Base-by-base conservation (phyloP, 2,329 filamentous ascomycete genomes). In the Cordyceps militaris region DNA sequence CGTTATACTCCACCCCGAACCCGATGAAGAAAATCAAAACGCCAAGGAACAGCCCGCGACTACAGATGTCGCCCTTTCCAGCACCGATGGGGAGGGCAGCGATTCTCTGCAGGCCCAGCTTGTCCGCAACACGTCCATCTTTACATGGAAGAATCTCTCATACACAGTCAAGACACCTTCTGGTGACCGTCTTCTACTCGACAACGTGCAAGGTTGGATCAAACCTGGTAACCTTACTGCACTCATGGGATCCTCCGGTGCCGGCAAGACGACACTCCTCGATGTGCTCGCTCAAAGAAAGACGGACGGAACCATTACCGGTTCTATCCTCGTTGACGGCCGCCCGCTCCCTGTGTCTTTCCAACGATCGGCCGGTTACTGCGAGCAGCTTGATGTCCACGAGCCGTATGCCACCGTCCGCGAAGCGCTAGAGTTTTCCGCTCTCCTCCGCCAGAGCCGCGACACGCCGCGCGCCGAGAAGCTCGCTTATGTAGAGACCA, bases 191-290 rank as follows among this genome's bases (percentile, higher is more conserved):
- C 76, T 81, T 13, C 83, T 96, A 59, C 76, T 96, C 8, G 85
- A 94, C 61, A 81, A 93, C 58, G 87, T 95, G 1, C 84, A 91
- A 62, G 91, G 90, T 3, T 95, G 87, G 84, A 87, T 92, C 57
- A 89, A 90, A 70, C 88, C 89, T 1, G 89, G 89, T 47, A 91
- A 85, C 62, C 71, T 91, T 21, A 89, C 86, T 3, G 89, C 88
- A 4, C 75, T 93, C n/a, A 89, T 92, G 88, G 86, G 89, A 65
- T 83, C 88, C 2, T 88, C 86, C 11, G 89, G 89, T 62, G 90
- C 91, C 16, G 90, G 91, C 53, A 95, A 95, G 72, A 95, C 90
- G 0, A 94, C 90, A 0, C 79, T 96, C 3, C 76, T 95, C 7
- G 91, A 95, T 69, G 88, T 91, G 2, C 79, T 96, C 32, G 91